Conservation (phyloP, 2,329 filamentous ascomycete species). For the Sporothrix pseudoabietina region DNA sequence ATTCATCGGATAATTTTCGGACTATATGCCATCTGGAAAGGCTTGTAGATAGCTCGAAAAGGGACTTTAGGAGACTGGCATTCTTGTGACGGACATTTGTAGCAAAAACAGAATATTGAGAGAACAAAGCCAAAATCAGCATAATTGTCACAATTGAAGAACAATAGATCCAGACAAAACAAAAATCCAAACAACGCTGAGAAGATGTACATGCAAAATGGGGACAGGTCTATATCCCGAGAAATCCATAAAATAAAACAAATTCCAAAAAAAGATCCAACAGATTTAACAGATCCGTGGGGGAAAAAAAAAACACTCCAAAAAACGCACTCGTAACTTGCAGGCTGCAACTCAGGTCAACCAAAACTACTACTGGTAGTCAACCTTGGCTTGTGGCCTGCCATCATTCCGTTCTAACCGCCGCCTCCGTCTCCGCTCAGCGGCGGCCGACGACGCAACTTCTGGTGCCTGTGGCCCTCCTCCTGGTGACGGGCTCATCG, state of each 20-base stretch:
- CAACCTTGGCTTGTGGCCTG: conserved; percentile 41
- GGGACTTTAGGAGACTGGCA: no score
- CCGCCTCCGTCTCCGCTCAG: conserved; percentile 59
- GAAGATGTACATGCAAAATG: conserved; percentile 5
- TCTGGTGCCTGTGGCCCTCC: conserved; percentile 26
- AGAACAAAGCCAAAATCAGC: neutral
- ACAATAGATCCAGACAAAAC: neutral
- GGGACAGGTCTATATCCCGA: neutral
- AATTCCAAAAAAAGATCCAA: neutral
- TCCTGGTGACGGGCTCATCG: conserved; percentile 50
- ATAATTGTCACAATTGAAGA: neutral
- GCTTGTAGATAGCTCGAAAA: neutral
- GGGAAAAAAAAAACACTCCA: neutral
- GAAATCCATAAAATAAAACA: neutral
- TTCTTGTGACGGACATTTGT: neutral
- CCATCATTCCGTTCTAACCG: conserved; percentile 56
- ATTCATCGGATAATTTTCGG: no score
- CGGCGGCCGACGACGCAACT: conserved; percentile 41
- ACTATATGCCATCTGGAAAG: neutral
- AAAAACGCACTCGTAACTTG: no score
- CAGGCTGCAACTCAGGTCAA: neutral
- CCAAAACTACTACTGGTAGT: conserved; percentile 33
- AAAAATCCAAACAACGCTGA: conserved; percentile 5
- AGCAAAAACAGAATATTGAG: neutral
- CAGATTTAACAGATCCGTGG: neutral